Evolutionary conservation across 2,329 filamentous ascomycete species (phyloP), one percentile per base, ranked within the genome.

Genomic region (Boeremia lycopersici): DNA sequence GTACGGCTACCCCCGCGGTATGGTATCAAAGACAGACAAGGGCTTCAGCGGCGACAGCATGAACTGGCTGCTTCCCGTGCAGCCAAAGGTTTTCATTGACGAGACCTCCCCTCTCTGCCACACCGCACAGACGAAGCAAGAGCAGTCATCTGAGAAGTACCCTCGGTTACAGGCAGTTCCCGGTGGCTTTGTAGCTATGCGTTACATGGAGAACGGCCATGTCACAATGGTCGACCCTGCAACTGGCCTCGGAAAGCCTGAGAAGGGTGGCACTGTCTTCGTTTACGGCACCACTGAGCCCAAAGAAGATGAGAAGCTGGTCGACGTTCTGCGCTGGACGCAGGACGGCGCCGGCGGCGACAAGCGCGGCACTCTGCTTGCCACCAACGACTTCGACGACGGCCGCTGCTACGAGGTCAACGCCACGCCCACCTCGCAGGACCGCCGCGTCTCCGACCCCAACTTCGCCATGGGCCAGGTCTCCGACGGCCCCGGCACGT

Each of bases 321-420:
- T 79, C 45, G 79, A 78, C 51, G 88, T 97, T 30, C 86, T 96
- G 61, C 80, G 88, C 46, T 98, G 95, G 95, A 96, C 86, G 41
- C 73, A 81, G 15, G 86, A 91, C 52, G 93, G 93, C 57, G 89
- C 84, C 6, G 92, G 93, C 17, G 93, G 93, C 19, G 87, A 97
- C 71, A 81, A 84, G 43, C 86, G 89, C 35, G 95, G 95, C 29
- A 80, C 81, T 36, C 86, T 98, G 11, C 79, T 98, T 33, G 86
- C 88, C 0, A 89, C 85, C 1, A 87, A 91, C 64, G 86, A 89
- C 78, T 99, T 87, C 73, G 95, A 98, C 67, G 95, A 99, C 67
- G 89, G 89, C 25, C 89, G 91, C 68, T 99, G 95, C 79, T 92
- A 92, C 73, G 89, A 98, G 77, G 76, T 85, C 67, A 93, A 91